Conservation (phyloP, 768 basidiomycete genomes). For the Agaricus bisporus region DNA sequence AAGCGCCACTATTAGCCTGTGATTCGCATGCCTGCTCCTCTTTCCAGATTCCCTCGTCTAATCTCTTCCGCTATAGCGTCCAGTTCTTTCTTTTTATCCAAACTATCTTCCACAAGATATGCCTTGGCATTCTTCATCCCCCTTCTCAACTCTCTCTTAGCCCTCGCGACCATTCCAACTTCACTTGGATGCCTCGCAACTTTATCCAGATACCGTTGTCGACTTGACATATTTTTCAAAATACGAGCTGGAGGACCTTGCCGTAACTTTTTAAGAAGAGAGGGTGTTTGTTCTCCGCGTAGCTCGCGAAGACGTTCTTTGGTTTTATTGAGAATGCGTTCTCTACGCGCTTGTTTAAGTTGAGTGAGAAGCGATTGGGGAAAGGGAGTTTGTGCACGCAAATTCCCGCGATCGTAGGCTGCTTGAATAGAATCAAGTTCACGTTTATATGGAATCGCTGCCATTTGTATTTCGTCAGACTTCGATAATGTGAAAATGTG, state of each 20-base stretch:
- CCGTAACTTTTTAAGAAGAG: slow-evolving; percentile 40
- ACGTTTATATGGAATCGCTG: slow-evolving; percentile 33
- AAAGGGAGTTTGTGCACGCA: slow-evolving; percentile 36
- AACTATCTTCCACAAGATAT: slow-evolving; percentile 25
- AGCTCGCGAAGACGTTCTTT: slow-evolving; percentile 54
- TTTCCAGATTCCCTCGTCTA: neutral
- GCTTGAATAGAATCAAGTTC: slow-evolving; percentile 24
- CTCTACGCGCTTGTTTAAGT: slow-evolving; percentile 51
- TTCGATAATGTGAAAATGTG: neutral
- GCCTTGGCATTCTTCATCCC: slow-evolving; percentile 36
- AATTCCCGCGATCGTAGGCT: slow-evolving; percentile 32
- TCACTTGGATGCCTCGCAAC: slow-evolving; percentile 49
- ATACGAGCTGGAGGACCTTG: slow-evolving; percentile 63
- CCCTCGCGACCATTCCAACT: slow-evolving; percentile 64
- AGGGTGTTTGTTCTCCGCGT: slow-evolving; percentile 50
- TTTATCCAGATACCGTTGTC: slow-evolving; percentile 41
- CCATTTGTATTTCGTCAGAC: neutral
- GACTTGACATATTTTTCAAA: slow-evolving; percentile 42
- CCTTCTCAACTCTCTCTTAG: slow-evolving; percentile 52
- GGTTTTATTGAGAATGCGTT: slow-evolving; percentile 61
- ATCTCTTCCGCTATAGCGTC: neutral
- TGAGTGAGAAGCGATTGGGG: slow-evolving; percentile 41
- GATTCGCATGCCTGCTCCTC: neutral
- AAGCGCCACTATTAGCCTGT: too few species aligned
- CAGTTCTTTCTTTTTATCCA: slow-evolving; percentile 1